These are phyloP conservation scores for Aspergillus sclerotialis DNA, from an alignment of 2,329 filamentous ascomycete genomes.

Conservation along the genomic window DNA sequence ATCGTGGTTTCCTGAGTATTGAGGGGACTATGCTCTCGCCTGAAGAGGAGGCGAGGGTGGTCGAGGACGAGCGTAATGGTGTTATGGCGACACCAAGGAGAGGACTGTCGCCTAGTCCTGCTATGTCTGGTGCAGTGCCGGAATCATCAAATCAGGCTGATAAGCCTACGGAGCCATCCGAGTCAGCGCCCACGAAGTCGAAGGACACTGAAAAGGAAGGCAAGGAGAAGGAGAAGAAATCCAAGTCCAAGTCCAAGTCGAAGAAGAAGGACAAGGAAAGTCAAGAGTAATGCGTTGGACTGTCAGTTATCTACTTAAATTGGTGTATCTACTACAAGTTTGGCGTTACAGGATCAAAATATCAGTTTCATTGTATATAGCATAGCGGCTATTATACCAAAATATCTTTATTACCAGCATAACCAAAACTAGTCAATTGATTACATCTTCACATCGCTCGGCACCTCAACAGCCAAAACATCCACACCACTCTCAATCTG, in stretches of 20 bases:
- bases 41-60: constrained; percentile 57
- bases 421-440: background rate
- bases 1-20: constrained; percentile 72
- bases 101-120: constrained; percentile 6
- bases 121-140: constrained; percentile 17
- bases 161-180: constrained; percentile 12
- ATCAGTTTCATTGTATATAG: too few species aligned
- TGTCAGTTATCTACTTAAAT: background rate
- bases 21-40: constrained; percentile 77
- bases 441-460: constrained; percentile 14
- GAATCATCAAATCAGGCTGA: constrained; percentile 3
- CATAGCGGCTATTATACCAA: background rate
- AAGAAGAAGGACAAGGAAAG: constrained; percentile 17
- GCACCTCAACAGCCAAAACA: constrained; percentile 29
- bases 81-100: constrained; percentile 24
- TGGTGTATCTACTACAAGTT: background rate
- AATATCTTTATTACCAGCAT: background rate
- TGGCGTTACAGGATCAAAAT: constrained; percentile 16
- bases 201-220: constrained; percentile 12
- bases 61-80: constrained; percentile 45
- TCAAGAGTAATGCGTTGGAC: constrained; percentile 5
- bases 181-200: constrained; percentile 9
- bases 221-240: constrained; percentile 11
- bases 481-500: constrained; percentile 56
- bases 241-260: constrained; percentile 15